Evolutionary conservation across 2,329 filamentous ascomycete species (phyloP).

Genomic region (Beauveria sp.): DNA sequence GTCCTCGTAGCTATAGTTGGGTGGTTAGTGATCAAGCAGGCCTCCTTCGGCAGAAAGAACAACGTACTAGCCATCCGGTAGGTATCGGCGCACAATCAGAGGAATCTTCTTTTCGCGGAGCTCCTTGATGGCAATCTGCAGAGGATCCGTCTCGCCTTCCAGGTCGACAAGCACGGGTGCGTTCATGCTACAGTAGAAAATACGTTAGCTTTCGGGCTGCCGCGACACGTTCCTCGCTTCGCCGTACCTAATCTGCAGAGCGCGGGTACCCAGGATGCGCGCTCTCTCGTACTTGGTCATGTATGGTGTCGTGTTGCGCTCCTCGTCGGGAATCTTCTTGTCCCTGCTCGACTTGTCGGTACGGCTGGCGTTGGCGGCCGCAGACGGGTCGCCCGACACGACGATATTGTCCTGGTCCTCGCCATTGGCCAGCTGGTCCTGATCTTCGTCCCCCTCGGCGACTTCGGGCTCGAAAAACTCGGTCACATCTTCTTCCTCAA

Average conservation of each 20-base stretch:
- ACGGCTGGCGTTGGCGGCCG: constrained; percentile 47
- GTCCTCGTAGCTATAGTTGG: constrained; percentile 75
- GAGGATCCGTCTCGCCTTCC: constrained; percentile 93
- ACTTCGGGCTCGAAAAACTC: constrained; percentile 49
- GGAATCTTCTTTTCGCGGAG: constrained; percentile 98
- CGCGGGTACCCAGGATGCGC: constrained; percentile 84
- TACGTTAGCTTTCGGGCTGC: constrained; percentile 13
- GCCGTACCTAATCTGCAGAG: constrained; percentile 84
- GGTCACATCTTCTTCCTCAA: constrained; percentile 60
- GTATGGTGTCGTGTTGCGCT: constrained; percentile 89
- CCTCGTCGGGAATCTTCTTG: constrained; percentile 84
- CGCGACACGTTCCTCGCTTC: not conserved
- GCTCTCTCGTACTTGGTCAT: constrained; percentile 99
- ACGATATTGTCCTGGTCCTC: constrained; percentile 54
- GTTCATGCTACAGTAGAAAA: constrained; percentile 64
- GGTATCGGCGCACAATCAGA: constrained; percentile 85
- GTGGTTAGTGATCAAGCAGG: constrained; percentile 14
- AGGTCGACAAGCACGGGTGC: constrained; percentile 93
- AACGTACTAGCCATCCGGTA: constrained; percentile 90
- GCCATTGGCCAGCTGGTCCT: constrained; percentile 42
- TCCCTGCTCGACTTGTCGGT: constrained; percentile 55
- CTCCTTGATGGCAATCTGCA: constrained; percentile 97
- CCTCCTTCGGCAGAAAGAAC: not conserved
- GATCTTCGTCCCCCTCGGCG: constrained; percentile 43
- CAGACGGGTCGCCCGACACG: constrained; percentile 53